Evolutionary conservation across 106 monocot genomes (phyloP), one percentile per base, ranked within the genome.

Genomic region (Vanilla planifolia): DNA sequence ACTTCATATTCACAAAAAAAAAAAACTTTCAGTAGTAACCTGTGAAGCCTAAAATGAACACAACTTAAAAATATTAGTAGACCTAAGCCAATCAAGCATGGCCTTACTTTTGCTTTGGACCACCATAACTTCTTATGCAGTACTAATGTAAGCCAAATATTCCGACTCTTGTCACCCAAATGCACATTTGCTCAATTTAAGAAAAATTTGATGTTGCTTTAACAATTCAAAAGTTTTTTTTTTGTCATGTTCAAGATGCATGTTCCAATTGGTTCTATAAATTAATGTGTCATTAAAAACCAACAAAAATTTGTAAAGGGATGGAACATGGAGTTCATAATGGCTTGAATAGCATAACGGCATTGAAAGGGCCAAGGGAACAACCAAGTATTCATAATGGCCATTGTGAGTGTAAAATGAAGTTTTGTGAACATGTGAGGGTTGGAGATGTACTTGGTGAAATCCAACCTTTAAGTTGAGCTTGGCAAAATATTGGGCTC

Each of bases 11-110:
- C n/a, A n/a, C n/a, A n/a, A n/a, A n/a, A n/a, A n/a, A n/a, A n/a
- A n/a, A n/a, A 35, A 68, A 59, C 19, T 55, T 67, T 5, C 55
- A 0, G 42, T 67, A 67, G 19, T 67, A 55, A 1, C 66, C 23
- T 17, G 43, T 42, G 16, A 67, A 30, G 14, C 66, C 66, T 55
- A 67, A 17, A 67, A 55, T 5, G 45, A 32, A 20, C 43, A 0
- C 41, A 58, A 33, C 28, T 58, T 23, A 17, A 15, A 24, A 15
- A 33, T 6, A 13, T 53, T 29, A 41, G 53, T 58, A 67, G 56
- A 56, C 5, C 21, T 25, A 21, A 46, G 57, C 43, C 58, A 43
- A 21, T 39, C 3, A 41, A 29, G 39, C 51, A n/a, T n/a, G n/a
- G n/a, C n/a, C n/a, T n/a, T n/a, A 70, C 51, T 45, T 50, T 33